These are phyloP conservation scores for Guyanaporus albipodus DNA, from an alignment of 768 basidiomycete genomes.

Conservation along the genomic window DNA sequence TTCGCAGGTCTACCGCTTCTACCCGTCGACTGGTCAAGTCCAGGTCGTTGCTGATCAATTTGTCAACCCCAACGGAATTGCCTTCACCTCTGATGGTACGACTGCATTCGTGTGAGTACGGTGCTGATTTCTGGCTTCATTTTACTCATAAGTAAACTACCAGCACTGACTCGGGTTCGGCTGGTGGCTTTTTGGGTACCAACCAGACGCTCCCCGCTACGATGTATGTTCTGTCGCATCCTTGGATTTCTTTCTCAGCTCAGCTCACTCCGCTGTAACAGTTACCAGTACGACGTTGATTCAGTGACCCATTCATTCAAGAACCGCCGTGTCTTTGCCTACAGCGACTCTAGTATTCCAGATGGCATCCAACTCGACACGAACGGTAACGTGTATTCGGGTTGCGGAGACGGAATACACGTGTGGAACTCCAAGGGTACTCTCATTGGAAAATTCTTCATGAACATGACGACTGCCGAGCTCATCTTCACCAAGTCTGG, in stretches of 20 bases:
- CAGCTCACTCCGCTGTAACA: slow-evolving; percentile 21
- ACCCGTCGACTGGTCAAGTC: slow-evolving; percentile 59
- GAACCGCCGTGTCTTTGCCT: too few relatives aligned
- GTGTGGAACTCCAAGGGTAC: slow-evolving; percentile 55
- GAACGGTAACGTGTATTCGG: slow-evolving; percentile 63
- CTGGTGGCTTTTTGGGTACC: slow-evolving; percentile 43
- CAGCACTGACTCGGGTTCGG: slow-evolving; percentile 31
- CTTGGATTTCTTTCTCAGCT: neutral
- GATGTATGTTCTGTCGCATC: slow-evolving; percentile 45
- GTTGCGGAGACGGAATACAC: slow-evolving; percentile 66
- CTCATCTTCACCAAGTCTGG: slow-evolving; percentile 40
- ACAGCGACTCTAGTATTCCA: slow-evolving; percentile 62
- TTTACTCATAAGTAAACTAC: slow-evolving; percentile 15
- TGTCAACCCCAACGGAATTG: slow-evolving; percentile 68
- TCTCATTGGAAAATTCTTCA: slow-evolving; percentile 35
- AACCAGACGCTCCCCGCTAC: slow-evolving; percentile 64
- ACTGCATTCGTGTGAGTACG: slow-evolving; percentile 57
- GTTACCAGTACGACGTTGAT: slow-evolving; percentile 69
- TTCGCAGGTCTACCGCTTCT: slow-evolving; percentile 73
- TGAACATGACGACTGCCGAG: slow-evolving; percentile 35
- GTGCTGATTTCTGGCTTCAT: neutral
- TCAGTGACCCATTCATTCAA: slow-evolving; percentile 46
- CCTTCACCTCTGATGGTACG: slow-evolving; percentile 60
- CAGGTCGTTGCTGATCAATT: slow-evolving; percentile 78
- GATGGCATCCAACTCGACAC: slow-evolving; percentile 67